Base-by-base conservation (phyloP, 1,284 basidiomycete genomes). In the Blastosporella zonata region DNA sequence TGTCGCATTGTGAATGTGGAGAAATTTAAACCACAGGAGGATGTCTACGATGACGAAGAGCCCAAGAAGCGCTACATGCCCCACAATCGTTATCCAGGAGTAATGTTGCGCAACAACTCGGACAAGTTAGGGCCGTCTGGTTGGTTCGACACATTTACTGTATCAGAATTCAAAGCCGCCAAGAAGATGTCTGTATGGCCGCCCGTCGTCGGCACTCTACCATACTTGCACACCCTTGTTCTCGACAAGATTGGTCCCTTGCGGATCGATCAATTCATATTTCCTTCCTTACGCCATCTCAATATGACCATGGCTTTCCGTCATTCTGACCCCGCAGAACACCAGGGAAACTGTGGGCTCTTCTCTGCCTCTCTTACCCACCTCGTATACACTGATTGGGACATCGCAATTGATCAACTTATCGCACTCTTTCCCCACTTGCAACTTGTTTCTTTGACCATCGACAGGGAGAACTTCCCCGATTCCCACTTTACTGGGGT, bases 1-100 rank as follows among this genome's bases (percentile, higher is more conserved):
- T 42, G 40, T 28, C 17, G 27, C 13, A 15, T 42, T 3, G 28
- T 21, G 13, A 6, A 31, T 12, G 40, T 31, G 2, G 8, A 15
- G 7, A 8, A 9, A 5, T 31, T 42, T 9, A 20, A 29, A 17
- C 29, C 29, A 31, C 13, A 31, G n/a, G 13, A 10, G 4, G 12
- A 18, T 15, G 17, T 18, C 7, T 42, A 42, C n/a, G 40, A 42
- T 20, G 40, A 42, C 9, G 40, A 42, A n/a, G 40, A 42, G 20
- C 27, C 40, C 25, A 17, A 20, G 13, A n/a, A 31, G 6, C 29
- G 29, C 3, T 31, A 13, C 29, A 7, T 10, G 6, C 13, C 6
- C 13, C 13, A 12, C 8, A 31, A 31, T n/a, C 13, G 4, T 8
- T 12, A 31, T 7, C 6, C 4, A 27, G 5, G 6, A 31, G 13